Base-by-base conservation (phyloP, 2,329 filamentous ascomycete species). In the Bipolaris cookei region DNA sequence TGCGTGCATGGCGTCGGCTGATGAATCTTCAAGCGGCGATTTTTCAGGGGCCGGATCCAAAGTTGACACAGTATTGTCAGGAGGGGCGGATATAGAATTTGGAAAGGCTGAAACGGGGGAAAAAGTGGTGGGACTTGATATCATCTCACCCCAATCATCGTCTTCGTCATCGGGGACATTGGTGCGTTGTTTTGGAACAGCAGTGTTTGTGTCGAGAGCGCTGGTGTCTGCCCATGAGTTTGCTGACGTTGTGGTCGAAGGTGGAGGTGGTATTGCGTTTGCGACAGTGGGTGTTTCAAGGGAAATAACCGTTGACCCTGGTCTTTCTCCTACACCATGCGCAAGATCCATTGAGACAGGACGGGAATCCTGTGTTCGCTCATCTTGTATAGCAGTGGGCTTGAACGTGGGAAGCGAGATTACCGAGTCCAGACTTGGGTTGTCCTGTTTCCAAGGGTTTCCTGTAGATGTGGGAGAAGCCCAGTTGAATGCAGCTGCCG, bases 111-210 rank as follows among this genome's bases (percentile, higher is more conserved):
- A 56, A 18, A 61, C 59, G 13, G 63, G 61, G 28, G 58, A 65
- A n/a, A 71, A 62, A 1, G 69, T 48, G 7, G 68, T 69, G 46
- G 74, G 72, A 13, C 68, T 76, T 41, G 75, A 68, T 39, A 77
- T 69, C 75, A 77, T 77, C 38, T 77, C 75, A 50, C 75, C 75
- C 75, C 75, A 77, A 21, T 76, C 72, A 23, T 77, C 75, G 13
- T 75, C 71, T 39, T 67, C 65, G 21, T 74, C 67, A 38, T 58
- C 47, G 18, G 52, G 51, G 13, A 30, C 48, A 28, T 35, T 30
- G 2, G 52, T 30, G 21, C 34, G 20, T 10, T 56, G 32, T 41
- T 45, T 8, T 28, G 59, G 64, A 14, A 55, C 42, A 14, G 47
- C 30, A 5, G 51, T 16, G 23, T 37, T 54, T 2, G 54, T 67